A percentile compares a stretch with the other conserved stretches of the same genome.
These are phyloP conservation scores for Fusarium chuoi DNA, from an alignment of 2,329 filamentous ascomycete genomes.

Conservation along the genomic window DNA sequence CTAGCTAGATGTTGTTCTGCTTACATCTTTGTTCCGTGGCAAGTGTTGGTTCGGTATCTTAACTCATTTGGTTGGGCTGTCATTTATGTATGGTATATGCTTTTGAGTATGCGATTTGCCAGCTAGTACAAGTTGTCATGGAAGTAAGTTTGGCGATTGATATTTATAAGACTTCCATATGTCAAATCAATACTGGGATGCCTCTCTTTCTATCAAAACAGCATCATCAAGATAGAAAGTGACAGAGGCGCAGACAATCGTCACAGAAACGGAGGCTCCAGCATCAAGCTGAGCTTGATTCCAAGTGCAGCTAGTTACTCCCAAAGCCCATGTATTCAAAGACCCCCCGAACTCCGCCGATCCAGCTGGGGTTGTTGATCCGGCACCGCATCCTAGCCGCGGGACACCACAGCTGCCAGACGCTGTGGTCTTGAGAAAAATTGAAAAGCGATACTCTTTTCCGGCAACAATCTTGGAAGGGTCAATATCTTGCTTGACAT, in stretches of 20 bases:
- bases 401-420: accelerated
- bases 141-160: too few species aligned
- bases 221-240: neutral
- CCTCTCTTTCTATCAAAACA: neutral
- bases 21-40: neutral
- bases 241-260: neutral
- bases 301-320: neutral
- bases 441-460: neutral
- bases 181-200: neutral
- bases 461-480: neutral
- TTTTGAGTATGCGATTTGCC: accelerated
- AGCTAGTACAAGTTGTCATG: neutral
- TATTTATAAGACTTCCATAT: neutral
- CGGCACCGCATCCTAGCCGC: neutral
- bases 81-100: neutral
- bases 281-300: neutral
- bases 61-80: neutral
- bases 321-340: neutral
- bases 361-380: accelerated
- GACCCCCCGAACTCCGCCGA: neutral
- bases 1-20: neutral
- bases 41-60: neutral
- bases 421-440: neutral
- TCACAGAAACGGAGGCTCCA: neutral
- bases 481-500: neutral